Base-by-base conservation (phyloP, 208 protist genomes). In the Leptomonas pyrrhocoris region DNA sequence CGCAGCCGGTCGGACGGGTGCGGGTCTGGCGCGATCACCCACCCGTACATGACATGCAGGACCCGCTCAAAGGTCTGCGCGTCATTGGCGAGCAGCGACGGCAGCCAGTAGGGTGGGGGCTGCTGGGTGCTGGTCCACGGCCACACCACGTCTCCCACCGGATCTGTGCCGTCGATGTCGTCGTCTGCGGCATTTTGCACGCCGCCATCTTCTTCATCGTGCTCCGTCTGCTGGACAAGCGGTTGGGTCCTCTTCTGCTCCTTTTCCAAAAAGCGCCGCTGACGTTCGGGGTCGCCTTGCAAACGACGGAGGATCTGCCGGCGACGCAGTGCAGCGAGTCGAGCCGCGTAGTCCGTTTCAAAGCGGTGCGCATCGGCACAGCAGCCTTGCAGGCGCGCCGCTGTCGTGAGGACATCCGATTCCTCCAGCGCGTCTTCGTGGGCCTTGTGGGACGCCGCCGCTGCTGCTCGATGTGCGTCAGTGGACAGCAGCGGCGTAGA, bases 41-140 rank as follows among this genome's bases (percentile, higher is more conserved):
- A 93, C 19, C 89, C 89, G 55, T 87, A 95, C 86, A 95, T 95
- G 36, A 66, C 53, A n/a, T 68, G 56, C 34, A 90, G 51, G 11
- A 77, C 69, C 13, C 78, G 78, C 54, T 93, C 74, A 49, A 90
- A 77, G 38, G 88, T 81, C 23, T 69, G 68, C 7, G 36, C 68
- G 68, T 96, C 90, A 49, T 94, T 86, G 42, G 78, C 70, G 7
- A 96, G 68, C 5, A 96, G 50, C 51, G 64, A 66, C 5, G 76
- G 83, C 45, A 96, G 74, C 88, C 90, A 96, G 55, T 81, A 84
- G 4, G 87, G 86, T 27, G 79, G 57, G 7, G 62, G 73, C 19
- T 45, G 68, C 48, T 61, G 63, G 34, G 45, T 23, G 23, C 48
- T 36, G 7, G 46, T 74, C 57, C 75, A 74, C 30, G 51, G 38